Conservation (phyloP, 768 basidiomycete genomes). For the Phanerochaete sordida region DNA sequence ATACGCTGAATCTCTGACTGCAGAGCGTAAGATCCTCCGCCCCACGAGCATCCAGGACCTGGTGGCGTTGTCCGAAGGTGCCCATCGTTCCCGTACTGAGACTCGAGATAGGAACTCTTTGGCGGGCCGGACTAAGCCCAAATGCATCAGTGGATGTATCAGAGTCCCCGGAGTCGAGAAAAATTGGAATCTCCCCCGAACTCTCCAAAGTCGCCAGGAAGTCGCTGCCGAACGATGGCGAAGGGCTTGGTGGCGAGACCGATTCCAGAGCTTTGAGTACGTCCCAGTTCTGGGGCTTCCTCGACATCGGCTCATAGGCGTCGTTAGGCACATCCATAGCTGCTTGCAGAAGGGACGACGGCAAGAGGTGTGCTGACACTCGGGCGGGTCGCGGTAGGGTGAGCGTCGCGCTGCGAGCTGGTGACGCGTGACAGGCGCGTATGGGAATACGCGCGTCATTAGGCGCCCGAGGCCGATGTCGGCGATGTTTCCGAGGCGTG, state of each 20-base stretch:
- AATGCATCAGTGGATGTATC: not conserved
- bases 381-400: not conserved
- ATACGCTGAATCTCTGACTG: not conserved
- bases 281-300: conserved; percentile 19
- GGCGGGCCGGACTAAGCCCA: not conserved
- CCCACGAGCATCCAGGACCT: not conserved
- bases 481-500: not conserved
- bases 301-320: not conserved
- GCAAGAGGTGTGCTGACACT: not conserved
- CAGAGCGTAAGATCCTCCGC: not conserved
- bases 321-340: not conserved
- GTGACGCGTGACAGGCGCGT: conserved; percentile 6
- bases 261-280: conserved; percentile 19
- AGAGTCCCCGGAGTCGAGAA: conserved; percentile 14
- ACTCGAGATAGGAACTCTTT: not conserved
- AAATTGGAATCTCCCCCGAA: conserved; percentile 25
- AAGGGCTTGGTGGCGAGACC: conserved; percentile 21
- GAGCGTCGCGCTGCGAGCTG: not conserved
- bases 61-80: conserved; percentile 17
- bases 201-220: conserved; percentile 17
- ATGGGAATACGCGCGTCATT: conserved; percentile 1
- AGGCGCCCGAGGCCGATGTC: conserved; percentile 1
- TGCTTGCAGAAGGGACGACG: not conserved
- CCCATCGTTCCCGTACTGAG: conserved; percentile 17
- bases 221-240: conserved; percentile 16